These are phyloP conservation scores for Primulina huaijiensis DNA, from an alignment of 257 asterid species.

Conservation along the genomic window DNA sequence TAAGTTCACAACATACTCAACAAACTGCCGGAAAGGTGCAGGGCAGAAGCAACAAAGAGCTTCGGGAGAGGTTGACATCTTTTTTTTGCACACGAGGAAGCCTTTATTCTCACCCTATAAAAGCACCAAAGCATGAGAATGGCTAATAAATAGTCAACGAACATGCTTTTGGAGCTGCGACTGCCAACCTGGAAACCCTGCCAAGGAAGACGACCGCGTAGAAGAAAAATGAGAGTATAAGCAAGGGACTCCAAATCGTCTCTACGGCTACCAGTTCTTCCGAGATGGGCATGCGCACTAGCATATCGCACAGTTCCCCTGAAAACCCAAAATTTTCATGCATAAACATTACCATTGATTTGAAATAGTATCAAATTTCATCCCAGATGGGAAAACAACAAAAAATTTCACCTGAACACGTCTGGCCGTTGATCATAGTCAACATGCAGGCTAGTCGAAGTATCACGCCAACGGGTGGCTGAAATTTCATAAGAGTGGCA, in stretches of 20 bases:
- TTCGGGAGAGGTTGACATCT: constrained; percentile 71
- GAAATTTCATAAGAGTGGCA: constrained; percentile 28
- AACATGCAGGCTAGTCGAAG: constrained; percentile 50
- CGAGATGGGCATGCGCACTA: constrained; percentile 73
- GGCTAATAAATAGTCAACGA: constrained; percentile 3
- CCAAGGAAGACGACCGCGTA: constrained; percentile 73
- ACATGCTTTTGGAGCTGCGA: constrained; percentile 1
- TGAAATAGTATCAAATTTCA: neutral
- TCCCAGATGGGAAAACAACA: neutral
- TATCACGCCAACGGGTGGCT: constrained; percentile 63
- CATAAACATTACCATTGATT: neutral
- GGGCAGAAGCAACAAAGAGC: constrained; percentile 63
- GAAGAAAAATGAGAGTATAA: constrained; percentile 63
- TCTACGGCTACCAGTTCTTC: constrained; percentile 71
- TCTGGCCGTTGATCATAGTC: constrained; percentile 71
- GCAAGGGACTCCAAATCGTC: constrained; percentile 82
- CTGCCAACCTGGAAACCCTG: constrained; percentile 61
- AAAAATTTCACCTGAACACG: constrained; percentile 44
- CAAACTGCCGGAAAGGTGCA: constrained; percentile 54
- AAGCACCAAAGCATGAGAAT: constrained; percentile 10
- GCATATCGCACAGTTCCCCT: constrained; percentile 82
- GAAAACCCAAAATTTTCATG: constrained; percentile 15
- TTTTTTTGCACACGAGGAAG: constrained; percentile 68
- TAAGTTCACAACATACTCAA: constrained; percentile 49
- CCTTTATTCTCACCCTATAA: constrained; percentile 69